Percentiles rank a stretch among this genome's conserved stretches.
phyloP scores from a whole-genome alignment of 331 rosid species.

The Saraca asoca region DNA sequence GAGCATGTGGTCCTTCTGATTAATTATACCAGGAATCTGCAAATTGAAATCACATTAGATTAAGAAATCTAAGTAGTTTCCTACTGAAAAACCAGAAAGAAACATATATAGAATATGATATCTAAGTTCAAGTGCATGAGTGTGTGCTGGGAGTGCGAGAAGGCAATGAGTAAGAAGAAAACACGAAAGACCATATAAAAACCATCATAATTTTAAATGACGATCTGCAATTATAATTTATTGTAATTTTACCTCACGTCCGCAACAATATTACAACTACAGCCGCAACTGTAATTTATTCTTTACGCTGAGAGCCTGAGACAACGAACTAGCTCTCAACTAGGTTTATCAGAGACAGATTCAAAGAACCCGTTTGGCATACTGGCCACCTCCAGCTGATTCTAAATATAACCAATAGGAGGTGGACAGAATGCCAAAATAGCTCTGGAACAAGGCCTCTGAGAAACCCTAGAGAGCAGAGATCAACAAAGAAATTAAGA shows the following conservation, averaged over 20 bases:
- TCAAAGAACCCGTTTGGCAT: conserved; percentile 68
- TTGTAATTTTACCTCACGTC: too few relatives aligned
- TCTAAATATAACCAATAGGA: conserved; percentile 27
- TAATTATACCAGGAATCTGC: conserved; percentile 13
- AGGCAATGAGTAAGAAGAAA: too few relatives aligned
- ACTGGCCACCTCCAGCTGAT: conserved; percentile 56
- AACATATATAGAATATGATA: background rate
- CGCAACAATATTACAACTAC: too few relatives aligned
- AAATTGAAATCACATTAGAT: background rate
- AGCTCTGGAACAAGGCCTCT: conserved; percentile 61
- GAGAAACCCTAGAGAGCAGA: conserved; percentile 59
- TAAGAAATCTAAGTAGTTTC: background rate
- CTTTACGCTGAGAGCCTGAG: too few relatives aligned
- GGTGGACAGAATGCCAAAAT: conserved; percentile 90
- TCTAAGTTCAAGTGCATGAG: background rate
- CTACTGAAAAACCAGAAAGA: background rate
- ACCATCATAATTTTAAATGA: too few relatives aligned
- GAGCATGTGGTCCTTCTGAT: background rate
- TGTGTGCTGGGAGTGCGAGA: too few relatives aligned
- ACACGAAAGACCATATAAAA: too few relatives aligned
- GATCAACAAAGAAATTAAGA: background rate
- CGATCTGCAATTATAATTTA: too few relatives aligned
- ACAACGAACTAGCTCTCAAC: conserved; percentile 15
- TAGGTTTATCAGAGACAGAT: conserved; percentile 64
- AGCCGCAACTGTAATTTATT: too few relatives aligned